A percentile compares a stretch with the other conserved stretches of the same genome.
Evolutionary conservation across 305 asterid genomes (phyloP).

Genomic region (Fraxinus sp.): DNA sequence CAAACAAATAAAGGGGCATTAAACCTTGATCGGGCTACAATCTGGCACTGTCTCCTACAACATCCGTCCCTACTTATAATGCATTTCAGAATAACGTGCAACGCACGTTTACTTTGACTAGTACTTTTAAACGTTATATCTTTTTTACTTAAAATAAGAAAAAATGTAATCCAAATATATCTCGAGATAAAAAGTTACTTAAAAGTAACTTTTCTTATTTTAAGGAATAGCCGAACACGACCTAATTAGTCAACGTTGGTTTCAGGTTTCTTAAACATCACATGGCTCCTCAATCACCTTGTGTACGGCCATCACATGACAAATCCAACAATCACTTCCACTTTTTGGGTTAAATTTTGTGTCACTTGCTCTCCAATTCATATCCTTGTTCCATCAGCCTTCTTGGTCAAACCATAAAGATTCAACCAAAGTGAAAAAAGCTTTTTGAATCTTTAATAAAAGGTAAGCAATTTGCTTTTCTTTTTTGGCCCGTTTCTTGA

Average conservation of each 20-base stretch:
- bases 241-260: not conserved
- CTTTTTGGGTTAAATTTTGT: not conserved
- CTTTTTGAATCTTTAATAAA: slow-evolving; percentile 1
- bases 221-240: not conserved
- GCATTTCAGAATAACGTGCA: no score
- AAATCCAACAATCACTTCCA: not conserved
- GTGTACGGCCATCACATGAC: not conserved
- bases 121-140: no score
- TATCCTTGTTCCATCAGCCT: not conserved
- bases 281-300: not conserved
- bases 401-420: slow-evolving; percentile 1
- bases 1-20: no score
- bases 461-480: not conserved
- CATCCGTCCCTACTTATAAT: no score
- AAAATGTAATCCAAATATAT: not conserved
- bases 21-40: no score
- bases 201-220: not conserved
- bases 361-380: not conserved
- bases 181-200: not conserved
- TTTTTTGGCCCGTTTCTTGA: not conserved
- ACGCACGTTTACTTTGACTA: no score
- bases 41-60: no score
- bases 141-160: no score
- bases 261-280: not conserved
- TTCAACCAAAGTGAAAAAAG: slow-evolving; percentile 26